Evolutionary conservation across 306 rosid species (phyloP).

Genomic region (Bauhinia variegata): DNA sequence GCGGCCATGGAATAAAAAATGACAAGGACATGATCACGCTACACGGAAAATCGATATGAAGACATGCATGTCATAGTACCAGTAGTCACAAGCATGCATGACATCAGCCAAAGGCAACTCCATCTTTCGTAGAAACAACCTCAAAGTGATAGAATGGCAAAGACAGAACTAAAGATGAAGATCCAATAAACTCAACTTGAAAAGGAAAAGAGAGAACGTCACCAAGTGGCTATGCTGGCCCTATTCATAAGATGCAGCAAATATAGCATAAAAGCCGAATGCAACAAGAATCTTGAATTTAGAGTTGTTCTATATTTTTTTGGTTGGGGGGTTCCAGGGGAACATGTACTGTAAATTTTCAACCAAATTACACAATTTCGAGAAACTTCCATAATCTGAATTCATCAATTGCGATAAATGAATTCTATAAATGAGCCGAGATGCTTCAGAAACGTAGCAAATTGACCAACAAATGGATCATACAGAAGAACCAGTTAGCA

Average conservation of each 20-base stretch:
- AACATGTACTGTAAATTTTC: neutral
- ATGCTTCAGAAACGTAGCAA: neutral
- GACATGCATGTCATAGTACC: neutral
- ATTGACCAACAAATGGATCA: neutral
- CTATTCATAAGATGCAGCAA: neutral
- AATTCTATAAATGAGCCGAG: neutral
- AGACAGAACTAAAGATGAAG: neutral
- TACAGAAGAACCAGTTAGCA: neutral
- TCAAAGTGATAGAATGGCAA: neutral
- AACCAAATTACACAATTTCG: neutral
- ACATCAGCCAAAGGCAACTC: constrained; percentile 19
- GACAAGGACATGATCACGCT: too few species aligned
- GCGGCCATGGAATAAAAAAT: too few species aligned
- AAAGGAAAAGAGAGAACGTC: constrained; percentile 1
- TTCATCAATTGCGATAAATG: neutral
- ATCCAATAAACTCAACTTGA: neutral
- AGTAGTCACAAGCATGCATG: constrained; percentile 6
- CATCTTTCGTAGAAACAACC: constrained; percentile 3
- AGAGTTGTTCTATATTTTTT: too few species aligned
- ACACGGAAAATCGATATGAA: too few species aligned
- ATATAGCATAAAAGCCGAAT: constrained; percentile 2
- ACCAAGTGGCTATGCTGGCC: neutral
- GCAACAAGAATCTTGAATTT: constrained; percentile 10
- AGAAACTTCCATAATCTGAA: constrained; percentile 13
- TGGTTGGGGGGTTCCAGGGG: neutral